Base-by-base conservation (phyloP, 139 green algal species). In the Gonium pectorale region DNA sequence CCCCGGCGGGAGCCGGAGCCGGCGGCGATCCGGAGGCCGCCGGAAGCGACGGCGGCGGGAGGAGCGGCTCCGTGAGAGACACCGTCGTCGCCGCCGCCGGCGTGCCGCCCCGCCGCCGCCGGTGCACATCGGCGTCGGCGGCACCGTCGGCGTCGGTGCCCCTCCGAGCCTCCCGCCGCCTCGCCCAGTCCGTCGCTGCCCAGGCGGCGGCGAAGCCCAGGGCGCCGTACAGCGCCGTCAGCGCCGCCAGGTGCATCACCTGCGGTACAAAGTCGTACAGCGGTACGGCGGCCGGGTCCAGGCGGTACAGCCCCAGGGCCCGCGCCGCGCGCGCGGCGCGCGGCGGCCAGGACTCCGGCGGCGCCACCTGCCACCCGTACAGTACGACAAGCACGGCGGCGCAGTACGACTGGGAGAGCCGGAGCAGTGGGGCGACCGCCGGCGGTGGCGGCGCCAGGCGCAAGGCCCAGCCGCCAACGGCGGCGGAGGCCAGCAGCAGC, bases 281-380 rank as follows among this genome's bases (percentile, higher is more conserved):
- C 64, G 40, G 77, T 29, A 22, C 64, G n/a, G 51, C 51, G 1
- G 35, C 15, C 3, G 38, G 1, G 24, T 52, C 29, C 49, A 86
- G 40, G 49, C 80, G 52, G 51, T 86, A 86, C 52, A 86, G 52
- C 17, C 80, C 80, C 80, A 86, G 80, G 3, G 54, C 80, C 9
- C 62, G 77, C 1, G 56, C 77, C 6, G 27, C 60, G 3, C 35
- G 26, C 27, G 41, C 29, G 5, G 29, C 44, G 41, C 5, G 22
- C 6, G 43, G 60, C 41, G 77, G 62, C 77, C 62, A 73, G 27
- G 22, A 43, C 8, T 51, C 33, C 24, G 77, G 29, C 3, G 62
- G 62, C 33, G 15, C 43, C 9, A 83, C 22, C 62, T 83, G 77
- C 43, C 43, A 73, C 62, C 21, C 41, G 63, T 83, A 83, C 19